Base-by-base conservation (phyloP, 305 asterid species). In the Rubia balearica region DNA sequence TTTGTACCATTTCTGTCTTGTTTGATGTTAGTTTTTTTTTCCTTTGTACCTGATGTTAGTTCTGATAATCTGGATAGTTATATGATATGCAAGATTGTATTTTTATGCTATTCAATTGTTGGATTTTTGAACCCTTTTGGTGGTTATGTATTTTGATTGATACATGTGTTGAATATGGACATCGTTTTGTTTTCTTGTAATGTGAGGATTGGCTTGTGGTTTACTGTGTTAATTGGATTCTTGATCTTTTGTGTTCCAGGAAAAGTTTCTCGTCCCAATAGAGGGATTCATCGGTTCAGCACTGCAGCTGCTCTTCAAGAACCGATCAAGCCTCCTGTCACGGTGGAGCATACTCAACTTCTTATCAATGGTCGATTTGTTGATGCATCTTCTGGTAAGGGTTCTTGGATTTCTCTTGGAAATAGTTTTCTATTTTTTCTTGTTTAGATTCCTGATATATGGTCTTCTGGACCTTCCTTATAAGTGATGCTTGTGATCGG, bases 361-460 rank as follows among this genome's bases (percentile, higher is more conserved):
- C 96, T 94, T 80, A 89, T 94, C 80, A 85, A 88, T 76, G 99
- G 99, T 16, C 82, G 82, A 53, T 91, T 91, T 81, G 96, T 91
- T 76, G 98, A 90, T 83, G 85, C 98, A n/a, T 93, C 92, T 64
- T 94, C 99, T 19, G 99, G 99, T 88, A 64, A 76, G 75, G 16
- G 73, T 65, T 68, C 22, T 63, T 71, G 30, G 19, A 5, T 4
- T 61, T 60, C 63, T 19, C 19, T n/a, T 27, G 55, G 8, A 69
- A 51, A 66, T 66, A n/a, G 69, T 36, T n/a, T 22, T n/a, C n/a
- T 3, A 30, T 30, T 66, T 21, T 38, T 27, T n/a, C 11, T 48
- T 16, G 7, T 67, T 69, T 36, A 5, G 4, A n/a, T n/a, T n/a
- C n/a, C n/a, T n/a, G n/a, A n/a, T n/a, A n/a, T n/a, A n/a, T n/a